Evolutionary conservation across 106 monocot genomes (phyloP), one percentile per base, ranked within the genome.

Genomic region (Dendrobium officinale): DNA sequence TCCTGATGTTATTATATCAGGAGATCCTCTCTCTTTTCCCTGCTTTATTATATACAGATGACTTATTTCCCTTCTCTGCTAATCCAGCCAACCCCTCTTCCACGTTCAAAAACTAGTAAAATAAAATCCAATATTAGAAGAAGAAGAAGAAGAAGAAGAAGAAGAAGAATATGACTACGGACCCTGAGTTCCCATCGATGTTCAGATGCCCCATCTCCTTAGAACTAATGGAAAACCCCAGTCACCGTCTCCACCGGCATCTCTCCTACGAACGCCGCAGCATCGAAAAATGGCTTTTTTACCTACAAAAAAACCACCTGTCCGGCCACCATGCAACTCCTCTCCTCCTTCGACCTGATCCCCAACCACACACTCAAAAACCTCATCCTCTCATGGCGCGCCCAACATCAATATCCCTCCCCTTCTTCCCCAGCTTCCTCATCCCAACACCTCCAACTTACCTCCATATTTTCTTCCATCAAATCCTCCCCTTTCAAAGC

Each of bases 141-240:
- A 37, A 4, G 72, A 72, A 72, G 72, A 29, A 72, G 31, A 40
- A 15, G 37, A 37, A 4, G 72, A 72, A 72, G 31, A 40, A 13
- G 26, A 26, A 26, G 26, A 26, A 26, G 26, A 26, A 26, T 33
- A 29, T 4, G 33, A 13, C 4, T 37, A 72, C 16, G 72, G 40
- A 72, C 10, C 72, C 40, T 2, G 72, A 72, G 1, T 16, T 72
- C 48, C 96, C 91, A 0, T 43, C 79, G 6, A 88, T 90, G 74
- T 96, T 91, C 79, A 75, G 91, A 3, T 96, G 96, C 75, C 96
- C 96, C 1, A 96, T 96, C 16, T 93, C 93, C 9, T 84, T 88
- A 13, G 82, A 96, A 54, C 82, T 90, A 27, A 96, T 96, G 96
- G 78, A 75, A 67, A 93, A 96, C 58, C 96, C 96, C 96, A 20